Conservation (phyloP, 306 rosid genomes). For the Herpetospermum pedunculosum region DNA sequence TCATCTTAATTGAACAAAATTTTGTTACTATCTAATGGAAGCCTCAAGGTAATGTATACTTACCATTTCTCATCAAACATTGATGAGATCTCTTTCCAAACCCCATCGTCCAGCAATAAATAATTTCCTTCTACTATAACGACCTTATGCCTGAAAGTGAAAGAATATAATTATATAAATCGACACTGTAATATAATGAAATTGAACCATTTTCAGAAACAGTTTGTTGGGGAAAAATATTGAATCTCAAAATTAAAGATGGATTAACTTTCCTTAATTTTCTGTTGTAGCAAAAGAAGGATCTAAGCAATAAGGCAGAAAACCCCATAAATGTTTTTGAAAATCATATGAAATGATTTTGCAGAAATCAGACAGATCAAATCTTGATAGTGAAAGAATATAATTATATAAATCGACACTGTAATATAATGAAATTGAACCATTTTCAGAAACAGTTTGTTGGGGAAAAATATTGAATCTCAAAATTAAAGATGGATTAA, state of each 20-base stretch:
- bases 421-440: neutral
- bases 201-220: neutral
- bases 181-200: neutral
- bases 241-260: neutral
- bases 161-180: neutral
- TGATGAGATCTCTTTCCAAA: conserved; percentile 72
- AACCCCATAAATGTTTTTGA: neutral
- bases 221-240: neutral
- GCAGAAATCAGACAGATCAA: conserved; percentile 6
- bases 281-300: neutral
- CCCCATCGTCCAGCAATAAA: conserved; percentile 53
- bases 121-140: conserved; percentile 83
- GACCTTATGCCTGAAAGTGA: conserved; percentile 54
- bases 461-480: neutral
- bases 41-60: conserved; percentile 15
- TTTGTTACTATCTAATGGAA: neutral
- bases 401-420: neutral
- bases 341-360: neutral
- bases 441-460: neutral
- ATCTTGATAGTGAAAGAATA: conserved; percentile 20
- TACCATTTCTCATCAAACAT: conserved; percentile 76
- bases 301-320: neutral
- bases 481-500: neutral
- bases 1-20: neutral
- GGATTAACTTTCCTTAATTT: neutral